These are phyloP conservation scores for Grosmannia serpens DNA, from an alignment of 2,329 filamentous ascomycete species.

Conservation along the genomic window DNA sequence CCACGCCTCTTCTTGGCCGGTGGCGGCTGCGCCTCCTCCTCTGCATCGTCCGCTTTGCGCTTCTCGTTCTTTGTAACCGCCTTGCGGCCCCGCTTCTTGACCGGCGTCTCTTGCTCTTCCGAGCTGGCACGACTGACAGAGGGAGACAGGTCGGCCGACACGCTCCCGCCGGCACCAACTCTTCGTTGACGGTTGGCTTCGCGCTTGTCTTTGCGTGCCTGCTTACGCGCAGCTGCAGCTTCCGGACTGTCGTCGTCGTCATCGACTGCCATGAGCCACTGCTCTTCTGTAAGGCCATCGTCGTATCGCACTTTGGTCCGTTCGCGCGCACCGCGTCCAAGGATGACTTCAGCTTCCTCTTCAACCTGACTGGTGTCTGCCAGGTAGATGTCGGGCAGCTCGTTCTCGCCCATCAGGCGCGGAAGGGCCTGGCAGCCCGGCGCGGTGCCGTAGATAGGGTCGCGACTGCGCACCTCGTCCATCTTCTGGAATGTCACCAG, in stretches of 20 bases:
- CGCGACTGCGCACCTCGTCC: conserved; percentile 60
- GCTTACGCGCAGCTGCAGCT: conserved; percentile 81
- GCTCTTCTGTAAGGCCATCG: conserved; percentile 94
- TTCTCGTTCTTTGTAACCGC: conserved; percentile 65
- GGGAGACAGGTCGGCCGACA: conserved; percentile 56
- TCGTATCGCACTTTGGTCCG: conserved; percentile 92
- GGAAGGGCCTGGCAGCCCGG: conserved; percentile 52
- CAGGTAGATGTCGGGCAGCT: conserved; percentile 90
- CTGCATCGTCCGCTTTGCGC: conserved; percentile 73
- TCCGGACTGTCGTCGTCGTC: conserved; percentile 93
- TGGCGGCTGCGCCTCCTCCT: conserved; percentile 63
- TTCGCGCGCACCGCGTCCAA: conserved; percentile 87
- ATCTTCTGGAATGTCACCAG: conserved; percentile 67
- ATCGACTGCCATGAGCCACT: conserved; percentile 97
- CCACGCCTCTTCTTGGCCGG: conserved; percentile 69
- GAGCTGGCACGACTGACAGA: conserved; percentile 70
- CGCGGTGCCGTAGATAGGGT: conserved; percentile 58
- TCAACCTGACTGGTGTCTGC: conserved; percentile 76
- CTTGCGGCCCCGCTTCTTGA: conserved; percentile 79
- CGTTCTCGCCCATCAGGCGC: conserved; percentile 75
- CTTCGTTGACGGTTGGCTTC: conserved; percentile 64
- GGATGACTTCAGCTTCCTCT: conserved; percentile 61
- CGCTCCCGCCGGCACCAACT: conserved; percentile 17
- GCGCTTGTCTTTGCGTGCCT: conserved; percentile 71
- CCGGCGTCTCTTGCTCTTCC: conserved; percentile 62